Evolutionary conservation across 2,329 filamentous ascomycete species (phyloP).

Genomic region (Cladophialophora immunda): DNA sequence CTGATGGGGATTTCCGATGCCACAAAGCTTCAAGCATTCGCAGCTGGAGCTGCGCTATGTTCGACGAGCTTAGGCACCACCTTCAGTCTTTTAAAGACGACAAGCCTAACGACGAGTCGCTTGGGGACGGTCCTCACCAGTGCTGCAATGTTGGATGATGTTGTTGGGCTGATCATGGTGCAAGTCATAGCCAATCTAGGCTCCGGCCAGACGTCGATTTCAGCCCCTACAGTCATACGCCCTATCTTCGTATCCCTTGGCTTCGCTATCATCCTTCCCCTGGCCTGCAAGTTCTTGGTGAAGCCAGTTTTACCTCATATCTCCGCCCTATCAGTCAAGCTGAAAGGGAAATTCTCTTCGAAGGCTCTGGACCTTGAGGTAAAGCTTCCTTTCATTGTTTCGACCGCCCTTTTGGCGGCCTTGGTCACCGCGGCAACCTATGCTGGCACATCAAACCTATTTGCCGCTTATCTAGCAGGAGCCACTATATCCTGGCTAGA

Average conservation of each 20-base stretch:
- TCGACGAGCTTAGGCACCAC: conserved; percentile 79
- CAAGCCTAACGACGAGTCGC: conserved; percentile 62
- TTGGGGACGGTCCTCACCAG: conserved; percentile 71
- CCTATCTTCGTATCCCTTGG: conserved; percentile 61
- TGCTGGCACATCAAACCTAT: conserved; percentile 65
- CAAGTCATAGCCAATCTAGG: conserved; percentile 76
- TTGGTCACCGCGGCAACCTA: conserved; percentile 60
- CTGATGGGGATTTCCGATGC: conserved; percentile 62
- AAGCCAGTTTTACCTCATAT: conserved; percentile 29
- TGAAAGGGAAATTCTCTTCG: not conserved
- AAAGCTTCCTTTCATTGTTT: conserved; percentile 46
- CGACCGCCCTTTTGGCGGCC: conserved; percentile 56
- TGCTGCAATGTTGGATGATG: conserved; percentile 84
- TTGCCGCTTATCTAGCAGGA: conserved; percentile 67
- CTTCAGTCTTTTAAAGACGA: conserved; percentile 70
- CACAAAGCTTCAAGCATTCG: conserved; percentile 70
- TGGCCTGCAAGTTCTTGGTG: conserved; percentile 43
- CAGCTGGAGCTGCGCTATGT: conserved; percentile 76
- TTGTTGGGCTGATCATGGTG: conserved; percentile 75
- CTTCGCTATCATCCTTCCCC: conserved; percentile 43
- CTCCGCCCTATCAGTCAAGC: not conserved
- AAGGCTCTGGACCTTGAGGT: conserved; percentile 39
- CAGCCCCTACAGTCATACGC: conserved; percentile 55
- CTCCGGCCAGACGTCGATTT: conserved; percentile 45
- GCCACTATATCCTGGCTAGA: conserved; percentile 62